Evolutionary conservation across 768 basidiomycete species (phyloP).

Genomic region (Filobasidium floriforme): DNA sequence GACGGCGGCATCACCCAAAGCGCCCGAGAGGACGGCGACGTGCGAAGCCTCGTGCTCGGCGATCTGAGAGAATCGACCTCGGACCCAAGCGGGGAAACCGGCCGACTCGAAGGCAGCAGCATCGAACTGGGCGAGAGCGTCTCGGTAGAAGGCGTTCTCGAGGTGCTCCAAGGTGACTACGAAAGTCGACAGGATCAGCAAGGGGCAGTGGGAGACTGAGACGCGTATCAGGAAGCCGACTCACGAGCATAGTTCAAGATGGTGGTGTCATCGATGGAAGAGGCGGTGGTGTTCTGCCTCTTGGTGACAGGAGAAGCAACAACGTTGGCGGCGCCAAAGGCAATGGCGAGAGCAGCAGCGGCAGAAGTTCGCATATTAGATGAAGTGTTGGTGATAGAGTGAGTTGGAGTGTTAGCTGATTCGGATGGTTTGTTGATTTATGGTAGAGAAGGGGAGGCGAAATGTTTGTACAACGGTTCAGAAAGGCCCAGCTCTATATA

Average conservation of each 20-base stretch:
- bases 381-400: not conserved
- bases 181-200: not conserved
- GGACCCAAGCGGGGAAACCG: constrained; percentile 50
- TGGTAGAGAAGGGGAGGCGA: too few relatives aligned
- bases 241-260: constrained; percentile 23
- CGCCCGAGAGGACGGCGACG: constrained; percentile 51
- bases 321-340: constrained; percentile 14
- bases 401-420: not conserved
- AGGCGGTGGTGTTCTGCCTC: constrained; percentile 1
- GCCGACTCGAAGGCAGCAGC: constrained; percentile 49
- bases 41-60: constrained; percentile 55
- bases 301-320: constrained; percentile 7
- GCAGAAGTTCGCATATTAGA: constrained; percentile 15
- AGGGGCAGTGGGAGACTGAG: not conserved
- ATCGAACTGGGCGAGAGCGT: constrained; percentile 50
- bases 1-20: constrained; percentile 50
- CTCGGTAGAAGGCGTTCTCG: constrained; percentile 30
- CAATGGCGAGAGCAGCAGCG: constrained; percentile 14
- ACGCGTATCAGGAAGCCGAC: not conserved
- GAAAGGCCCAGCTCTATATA: not conserved
- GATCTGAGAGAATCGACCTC: constrained; percentile 52
- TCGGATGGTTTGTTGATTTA: too few relatives aligned
- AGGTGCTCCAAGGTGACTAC: constrained; percentile 43
- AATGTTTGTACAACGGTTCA: too few relatives aligned
- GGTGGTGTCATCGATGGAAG: constrained; percentile 9